Percentiles rank a stretch among this genome's conserved stretches.
Conservation (phyloP, 1,284 basidiomycete genomes). For the Tylopilus orsonianus region DNA sequence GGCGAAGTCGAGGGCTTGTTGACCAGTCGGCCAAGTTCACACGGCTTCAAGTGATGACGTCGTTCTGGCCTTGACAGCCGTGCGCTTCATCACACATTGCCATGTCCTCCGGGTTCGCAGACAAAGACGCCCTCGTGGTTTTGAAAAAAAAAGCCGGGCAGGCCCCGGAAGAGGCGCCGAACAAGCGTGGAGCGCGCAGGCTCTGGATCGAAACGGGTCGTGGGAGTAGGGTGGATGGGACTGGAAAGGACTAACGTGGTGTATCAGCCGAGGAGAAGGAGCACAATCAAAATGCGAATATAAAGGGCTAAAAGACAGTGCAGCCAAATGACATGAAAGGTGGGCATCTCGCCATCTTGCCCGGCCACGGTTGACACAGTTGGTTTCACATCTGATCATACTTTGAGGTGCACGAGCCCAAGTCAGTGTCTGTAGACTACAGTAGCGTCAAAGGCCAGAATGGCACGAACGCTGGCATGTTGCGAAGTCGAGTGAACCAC, state of each 20-base stretch:
- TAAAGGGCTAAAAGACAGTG: neutral
- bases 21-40: neutral
- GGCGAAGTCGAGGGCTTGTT: no score
- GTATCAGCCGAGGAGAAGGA: neutral
- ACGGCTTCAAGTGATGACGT: neutral
- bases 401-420: neutral
- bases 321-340: neutral
- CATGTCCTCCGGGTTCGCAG: slow-evolving; percentile 3
- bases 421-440: no score
- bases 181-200: neutral
- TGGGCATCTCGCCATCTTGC: neutral
- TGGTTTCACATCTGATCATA: neutral
- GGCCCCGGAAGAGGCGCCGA: neutral
- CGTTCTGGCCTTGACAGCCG: no score
- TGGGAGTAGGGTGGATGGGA: no score
- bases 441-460: no score
- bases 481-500: no score
- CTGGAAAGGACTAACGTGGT: no score
- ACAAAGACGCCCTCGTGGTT: neutral
- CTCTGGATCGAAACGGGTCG: neutral
- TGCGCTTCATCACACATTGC: neutral
- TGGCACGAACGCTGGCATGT: no score
- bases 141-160: neutral
- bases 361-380: neutral
- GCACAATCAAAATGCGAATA: neutral